Evolutionary conservation across 2,329 filamentous ascomycete genomes (phyloP).

Genomic region (Pyrenophora graminea): DNA sequence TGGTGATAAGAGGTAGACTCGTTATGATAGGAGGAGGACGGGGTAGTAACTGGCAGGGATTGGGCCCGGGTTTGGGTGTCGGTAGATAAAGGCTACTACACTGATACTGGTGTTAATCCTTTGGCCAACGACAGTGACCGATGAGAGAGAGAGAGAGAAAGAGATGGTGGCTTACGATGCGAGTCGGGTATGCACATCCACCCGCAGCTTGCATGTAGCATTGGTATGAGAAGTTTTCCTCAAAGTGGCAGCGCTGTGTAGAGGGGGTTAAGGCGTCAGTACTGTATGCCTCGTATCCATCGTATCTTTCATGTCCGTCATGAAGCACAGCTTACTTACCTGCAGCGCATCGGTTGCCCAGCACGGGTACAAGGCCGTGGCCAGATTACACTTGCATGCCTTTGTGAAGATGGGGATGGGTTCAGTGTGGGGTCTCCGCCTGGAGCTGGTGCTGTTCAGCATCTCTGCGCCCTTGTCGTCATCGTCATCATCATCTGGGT

Average conservation of each 20-base stretch:
- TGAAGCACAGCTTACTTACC: constrained; percentile 20
- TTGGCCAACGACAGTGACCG: background rate
- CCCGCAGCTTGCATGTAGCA: constrained; percentile 36
- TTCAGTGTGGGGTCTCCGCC: constrained; percentile 58
- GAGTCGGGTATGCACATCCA: constrained; percentile 35
- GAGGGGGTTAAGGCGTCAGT: background rate
- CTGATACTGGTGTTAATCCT: constrained; percentile 15
- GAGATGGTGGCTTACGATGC: constrained; percentile 22
- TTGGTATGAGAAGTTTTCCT: constrained; percentile 35
- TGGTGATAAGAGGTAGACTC: background rate
- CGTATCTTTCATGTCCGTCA: background rate
- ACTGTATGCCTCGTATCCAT: background rate
- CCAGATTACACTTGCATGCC: constrained; percentile 49
- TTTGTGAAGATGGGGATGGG: constrained; percentile 60
- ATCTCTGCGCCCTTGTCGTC: background rate
- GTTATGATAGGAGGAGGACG: constrained; percentile 10
- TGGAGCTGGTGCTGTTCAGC: constrained; percentile 7
- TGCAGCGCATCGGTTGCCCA: constrained; percentile 37
- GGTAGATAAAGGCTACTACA: constrained; percentile 30
- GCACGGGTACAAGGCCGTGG: constrained; percentile 32
- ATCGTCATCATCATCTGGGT: constrained; percentile 13
- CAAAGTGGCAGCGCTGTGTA: constrained; percentile 33
- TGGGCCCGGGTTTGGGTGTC: constrained; percentile 29
- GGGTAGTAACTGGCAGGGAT: constrained; percentile 34
- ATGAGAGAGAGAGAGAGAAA: background rate